These are phyloP conservation scores for Chaetomium sp. DNA, from an alignment of 2,329 filamentous ascomycete species.

Conservation along the genomic window DNA sequence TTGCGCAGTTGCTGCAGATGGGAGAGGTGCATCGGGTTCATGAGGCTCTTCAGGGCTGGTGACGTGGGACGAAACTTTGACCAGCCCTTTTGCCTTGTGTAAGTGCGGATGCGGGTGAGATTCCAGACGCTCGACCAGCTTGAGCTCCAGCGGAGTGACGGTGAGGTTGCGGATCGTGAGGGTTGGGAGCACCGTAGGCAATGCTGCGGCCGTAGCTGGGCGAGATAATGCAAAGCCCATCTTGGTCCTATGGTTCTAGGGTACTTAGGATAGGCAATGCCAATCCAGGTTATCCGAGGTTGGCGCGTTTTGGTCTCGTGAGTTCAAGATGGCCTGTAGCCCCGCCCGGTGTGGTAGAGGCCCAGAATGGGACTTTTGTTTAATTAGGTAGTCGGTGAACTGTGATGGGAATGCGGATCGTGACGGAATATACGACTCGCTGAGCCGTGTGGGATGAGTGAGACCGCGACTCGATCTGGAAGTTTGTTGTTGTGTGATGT, in stretches of 20 bases:
- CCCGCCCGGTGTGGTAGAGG: neutral
- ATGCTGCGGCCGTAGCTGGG: constrained; percentile 15
- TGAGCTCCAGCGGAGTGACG: constrained; percentile 70
- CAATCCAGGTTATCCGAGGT: neutral
- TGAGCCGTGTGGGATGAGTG: neutral
- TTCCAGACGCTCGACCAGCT: constrained; percentile 72
- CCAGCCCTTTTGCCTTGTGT: constrained; percentile 44
- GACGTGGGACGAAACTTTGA: constrained; percentile 46
- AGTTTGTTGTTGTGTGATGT: constrained; percentile 5
- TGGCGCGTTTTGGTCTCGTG: neutral
- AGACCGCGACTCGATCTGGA: neutral
- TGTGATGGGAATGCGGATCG: neutral
- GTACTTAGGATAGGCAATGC: neutral
- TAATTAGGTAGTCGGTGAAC: neutral
- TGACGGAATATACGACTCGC: neutral
- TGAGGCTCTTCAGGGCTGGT: constrained; percentile 35
- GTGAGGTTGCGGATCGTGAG: constrained; percentile 85
- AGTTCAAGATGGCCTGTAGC: neutral
- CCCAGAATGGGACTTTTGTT: neutral
- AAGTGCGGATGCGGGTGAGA: constrained; percentile 47
- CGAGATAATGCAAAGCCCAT: constrained; percentile 23
- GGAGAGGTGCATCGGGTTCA: constrained; percentile 44
- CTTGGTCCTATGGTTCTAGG: neutral
- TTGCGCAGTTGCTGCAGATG: constrained; percentile 31
- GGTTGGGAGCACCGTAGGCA: constrained; percentile 24